Evolutionary conservation across 1,139 yeast species (phyloP), one percentile per base, ranked within the genome.

Genomic region (Pichia sp.): DNA sequence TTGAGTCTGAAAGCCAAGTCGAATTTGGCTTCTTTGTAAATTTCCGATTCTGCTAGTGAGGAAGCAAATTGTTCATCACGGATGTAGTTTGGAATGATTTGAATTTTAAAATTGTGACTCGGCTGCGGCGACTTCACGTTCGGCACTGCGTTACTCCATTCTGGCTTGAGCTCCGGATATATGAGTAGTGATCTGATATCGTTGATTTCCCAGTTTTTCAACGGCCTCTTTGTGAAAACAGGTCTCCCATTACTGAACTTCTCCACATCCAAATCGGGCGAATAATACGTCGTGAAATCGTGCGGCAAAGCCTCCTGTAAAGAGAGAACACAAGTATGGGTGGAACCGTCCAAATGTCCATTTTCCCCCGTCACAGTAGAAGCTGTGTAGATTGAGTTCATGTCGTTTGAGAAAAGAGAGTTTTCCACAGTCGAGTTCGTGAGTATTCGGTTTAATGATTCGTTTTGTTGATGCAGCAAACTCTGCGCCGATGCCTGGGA

Each of bases 181-280:
- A 81, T 77, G 34, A 81, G 62, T 38, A 79, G 59, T 3, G 85
- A 77, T 37, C 86, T 65, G n/a, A 77, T 63, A 56, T 80, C 86
- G 58, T 81, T 81, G 44, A 78, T 56, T 40, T 71, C 76, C 87
- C 87, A 81, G 58, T 79, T 82, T 35, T 77, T 65, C 38, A 81
- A 62, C 16, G 73, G 75, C 42, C 85, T 65, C 50, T 73, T 74
- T 0, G 85, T 78, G 60, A 78, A 79, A 35, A 61, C 59, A 8
- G 86, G 85, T 36, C 85, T 67, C 4, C 82, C 84, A 47, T 73
- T 69, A 10, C 72, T 64, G 38, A 73, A 61, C 23, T 74, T 61
- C 43, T 76, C 78, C n/a, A 70, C 66, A 29, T 70, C 57, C 10
- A 76, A 59, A 49, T 77, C 82, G 2, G 77, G 72, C 1, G 79